Conservation (phyloP, 345 rosid genomes). For the Cardamine resedifolia region DNA sequence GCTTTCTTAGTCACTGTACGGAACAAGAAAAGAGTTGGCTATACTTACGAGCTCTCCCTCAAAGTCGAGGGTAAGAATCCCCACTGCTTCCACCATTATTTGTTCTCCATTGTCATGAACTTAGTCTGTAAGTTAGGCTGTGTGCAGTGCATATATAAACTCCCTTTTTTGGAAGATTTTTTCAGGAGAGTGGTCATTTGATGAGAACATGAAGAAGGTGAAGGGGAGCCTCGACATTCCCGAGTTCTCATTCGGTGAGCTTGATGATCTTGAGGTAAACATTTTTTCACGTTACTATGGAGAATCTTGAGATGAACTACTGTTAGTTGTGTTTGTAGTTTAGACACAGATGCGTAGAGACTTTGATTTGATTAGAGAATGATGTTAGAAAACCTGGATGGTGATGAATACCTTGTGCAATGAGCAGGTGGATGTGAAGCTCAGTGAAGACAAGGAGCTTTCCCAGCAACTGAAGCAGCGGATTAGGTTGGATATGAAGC, state of each 20-base stretch:
- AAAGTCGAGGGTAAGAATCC: slow-evolving; percentile 60
- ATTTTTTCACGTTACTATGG: neutral
- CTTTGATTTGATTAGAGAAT: slow-evolving; percentile 11
- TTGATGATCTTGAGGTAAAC: slow-evolving; percentile 87
- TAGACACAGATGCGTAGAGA: neutral
- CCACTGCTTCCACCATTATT: neutral
- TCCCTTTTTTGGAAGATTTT: neutral
- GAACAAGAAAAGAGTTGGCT: slow-evolving; percentile 89
- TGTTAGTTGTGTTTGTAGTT: neutral
- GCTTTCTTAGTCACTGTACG: slow-evolving; percentile 90
- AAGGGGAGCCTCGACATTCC: slow-evolving; percentile 71
- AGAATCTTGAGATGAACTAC: neutral
- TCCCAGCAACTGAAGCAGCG: slow-evolving; percentile 51
- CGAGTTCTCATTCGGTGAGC: slow-evolving; percentile 92
- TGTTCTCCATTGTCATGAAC: neutral
- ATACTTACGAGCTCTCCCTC: slow-evolving; percentile 74
- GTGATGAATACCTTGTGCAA: slow-evolving; percentile 1
- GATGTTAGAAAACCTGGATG: neutral
- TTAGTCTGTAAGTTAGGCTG: neutral
- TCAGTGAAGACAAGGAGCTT: slow-evolving; percentile 62
- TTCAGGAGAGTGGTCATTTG: slow-evolving; percentile 77
- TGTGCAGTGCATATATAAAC: neutral
- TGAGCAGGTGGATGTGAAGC: slow-evolving; percentile 57
- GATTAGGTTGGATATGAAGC: slow-evolving; percentile 59
- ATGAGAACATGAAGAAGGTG: slow-evolving; percentile 59